These are phyloP conservation scores for Chenopodium formosanum DNA, from an alignment of 148 eudicot species.

Conservation along the genomic window DNA sequence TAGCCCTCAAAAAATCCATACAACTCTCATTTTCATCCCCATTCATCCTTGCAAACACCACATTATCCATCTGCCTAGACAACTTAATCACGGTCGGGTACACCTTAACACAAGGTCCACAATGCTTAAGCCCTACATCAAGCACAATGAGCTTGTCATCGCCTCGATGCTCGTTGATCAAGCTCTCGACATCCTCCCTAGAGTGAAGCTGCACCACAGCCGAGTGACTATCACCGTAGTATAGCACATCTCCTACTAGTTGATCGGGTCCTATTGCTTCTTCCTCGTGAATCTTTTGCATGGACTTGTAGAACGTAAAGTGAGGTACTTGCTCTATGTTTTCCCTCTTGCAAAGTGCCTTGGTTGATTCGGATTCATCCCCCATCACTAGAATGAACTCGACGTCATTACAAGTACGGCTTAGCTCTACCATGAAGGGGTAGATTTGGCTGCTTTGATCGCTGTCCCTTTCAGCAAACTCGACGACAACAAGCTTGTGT, in stretches of 20 bases:
- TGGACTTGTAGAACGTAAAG: slow-evolving; percentile 78
- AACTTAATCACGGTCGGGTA: slow-evolving; percentile 91
- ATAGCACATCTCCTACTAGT: slow-evolving; percentile 72
- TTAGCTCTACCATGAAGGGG: slow-evolving; percentile 84
- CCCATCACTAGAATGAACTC: slow-evolving; percentile 78
- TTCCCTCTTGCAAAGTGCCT: slow-evolving; percentile 55
- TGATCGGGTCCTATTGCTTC: slow-evolving; percentile 75
- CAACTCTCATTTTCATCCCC: slow-evolving; percentile 96
- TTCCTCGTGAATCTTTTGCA: slow-evolving; percentile 88
- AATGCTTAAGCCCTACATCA: slow-evolving; percentile 88
- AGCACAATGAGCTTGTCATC: slow-evolving; percentile 66
- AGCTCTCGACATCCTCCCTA: slow-evolving; percentile 61
- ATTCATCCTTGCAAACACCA: slow-evolving; percentile 88
- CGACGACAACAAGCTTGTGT: slow-evolving; percentile 77
- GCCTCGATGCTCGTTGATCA: slow-evolving; percentile 52
- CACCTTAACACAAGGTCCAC: slow-evolving; percentile 97
- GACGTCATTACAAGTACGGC: slow-evolving; percentile 80
- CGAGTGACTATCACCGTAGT: slow-evolving; percentile 85
- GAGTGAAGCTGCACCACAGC: slow-evolving; percentile 73
- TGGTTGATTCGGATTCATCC: slow-evolving; percentile 65
- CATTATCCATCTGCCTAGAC: slow-evolving; percentile 81
- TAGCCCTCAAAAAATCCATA: slow-evolving; percentile 81
- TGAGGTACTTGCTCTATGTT: slow-evolving; percentile 70
- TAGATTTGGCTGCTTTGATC: slow-evolving; percentile 57
- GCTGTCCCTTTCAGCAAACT: slow-evolving; percentile 60